phyloP scores from a whole-genome alignment of 2,329 filamentous ascomycete genomes.

The Stromatinia cepivora region DNA sequence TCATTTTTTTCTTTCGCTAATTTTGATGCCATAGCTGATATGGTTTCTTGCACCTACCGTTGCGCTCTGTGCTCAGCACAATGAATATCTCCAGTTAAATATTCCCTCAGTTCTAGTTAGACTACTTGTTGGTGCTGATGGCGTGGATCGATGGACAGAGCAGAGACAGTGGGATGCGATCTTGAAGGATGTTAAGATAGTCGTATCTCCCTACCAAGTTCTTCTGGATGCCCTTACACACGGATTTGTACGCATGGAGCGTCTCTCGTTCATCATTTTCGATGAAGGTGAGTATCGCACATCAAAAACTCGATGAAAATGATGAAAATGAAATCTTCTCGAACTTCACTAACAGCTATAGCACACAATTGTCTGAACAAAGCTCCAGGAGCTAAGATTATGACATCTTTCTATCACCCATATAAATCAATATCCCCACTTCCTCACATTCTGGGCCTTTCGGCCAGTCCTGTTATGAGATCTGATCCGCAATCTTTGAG shows the following conservation, averaged over 20 bases:
- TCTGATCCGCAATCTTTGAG: conserved; percentile 33
- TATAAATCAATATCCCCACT: conserved; percentile 28
- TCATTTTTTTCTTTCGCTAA: conserved; percentile 15
- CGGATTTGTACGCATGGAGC: conserved; percentile 58
- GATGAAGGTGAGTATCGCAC: conserved; percentile 56
- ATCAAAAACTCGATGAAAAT: background rate
- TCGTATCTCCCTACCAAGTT: conserved; percentile 62
- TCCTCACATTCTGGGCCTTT: conserved; percentile 40
- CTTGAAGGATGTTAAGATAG: conserved; percentile 55
- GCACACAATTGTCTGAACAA: conserved; percentile 41
- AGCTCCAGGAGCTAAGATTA: conserved; percentile 38
- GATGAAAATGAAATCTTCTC: background rate
- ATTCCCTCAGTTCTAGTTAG: conserved; percentile 55
- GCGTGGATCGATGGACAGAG: conserved; percentile 62
- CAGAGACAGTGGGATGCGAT: conserved; percentile 60
- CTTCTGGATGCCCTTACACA: conserved; percentile 62
- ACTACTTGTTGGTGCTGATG: conserved; percentile 57
- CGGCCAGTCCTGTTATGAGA: conserved; percentile 41
- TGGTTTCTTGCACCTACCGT: conserved; percentile 77
- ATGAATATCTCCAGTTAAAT: conserved; percentile 57
- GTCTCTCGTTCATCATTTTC: conserved; percentile 60
- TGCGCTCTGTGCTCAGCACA: conserved; percentile 66
- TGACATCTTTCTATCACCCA: conserved; percentile 39
- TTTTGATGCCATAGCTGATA: conserved; percentile 47
- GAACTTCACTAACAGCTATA: conserved; percentile 23